phyloP scores from a whole-genome alignment of 2,329 filamentous ascomycete genomes.

The Bipolaris oryzae region DNA sequence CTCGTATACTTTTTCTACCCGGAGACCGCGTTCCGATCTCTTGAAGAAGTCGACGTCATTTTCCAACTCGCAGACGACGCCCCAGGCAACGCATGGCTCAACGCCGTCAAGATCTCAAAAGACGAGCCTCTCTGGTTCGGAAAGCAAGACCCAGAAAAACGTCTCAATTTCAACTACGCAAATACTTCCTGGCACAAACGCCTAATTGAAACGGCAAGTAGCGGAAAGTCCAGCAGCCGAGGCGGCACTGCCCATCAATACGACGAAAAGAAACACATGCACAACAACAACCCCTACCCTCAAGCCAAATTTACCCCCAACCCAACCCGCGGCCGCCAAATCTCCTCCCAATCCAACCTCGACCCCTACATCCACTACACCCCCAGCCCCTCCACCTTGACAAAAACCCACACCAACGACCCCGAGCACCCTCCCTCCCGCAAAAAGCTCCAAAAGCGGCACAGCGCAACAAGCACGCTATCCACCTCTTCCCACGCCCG shows the following conservation, averaged over 20 bases:
- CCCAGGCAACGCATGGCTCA: slow-evolving; percentile 53
- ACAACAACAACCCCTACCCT: slow-evolving; percentile 3
- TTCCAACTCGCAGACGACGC: slow-evolving; percentile 60
- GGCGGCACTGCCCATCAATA: slow-evolving; percentile 18
- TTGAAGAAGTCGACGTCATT: slow-evolving; percentile 74
- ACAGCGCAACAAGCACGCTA: slow-evolving; percentile 10
- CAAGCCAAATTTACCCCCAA: not conserved
- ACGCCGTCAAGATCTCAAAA: slow-evolving; percentile 56
- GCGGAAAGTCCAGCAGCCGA: slow-evolving; percentile 21
- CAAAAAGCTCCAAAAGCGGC: slow-evolving; percentile 13
- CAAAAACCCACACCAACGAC: slow-evolving; percentile 11
- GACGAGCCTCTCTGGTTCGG: slow-evolving; percentile 63
- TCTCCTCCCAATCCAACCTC: slow-evolving; percentile 17
- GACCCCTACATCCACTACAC: slow-evolving; percentile 11
- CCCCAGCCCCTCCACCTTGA: slow-evolving; percentile 10
- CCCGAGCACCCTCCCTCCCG: not conserved
- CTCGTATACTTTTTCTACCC: slow-evolving; percentile 66
- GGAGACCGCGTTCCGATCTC: slow-evolving; percentile 59
- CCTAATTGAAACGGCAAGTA: slow-evolving; percentile 21
- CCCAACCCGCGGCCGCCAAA: not conserved
- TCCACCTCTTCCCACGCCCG: not conserved
- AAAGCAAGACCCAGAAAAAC: slow-evolving; percentile 55
- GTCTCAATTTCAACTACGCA: slow-evolving; percentile 57
- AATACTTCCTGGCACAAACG: slow-evolving; percentile 37
- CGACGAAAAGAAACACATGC: slow-evolving; percentile 3